phyloP scores from a whole-genome alignment of 2,329 filamentous ascomycete species.

The Xylariaceae sp. region DNA sequence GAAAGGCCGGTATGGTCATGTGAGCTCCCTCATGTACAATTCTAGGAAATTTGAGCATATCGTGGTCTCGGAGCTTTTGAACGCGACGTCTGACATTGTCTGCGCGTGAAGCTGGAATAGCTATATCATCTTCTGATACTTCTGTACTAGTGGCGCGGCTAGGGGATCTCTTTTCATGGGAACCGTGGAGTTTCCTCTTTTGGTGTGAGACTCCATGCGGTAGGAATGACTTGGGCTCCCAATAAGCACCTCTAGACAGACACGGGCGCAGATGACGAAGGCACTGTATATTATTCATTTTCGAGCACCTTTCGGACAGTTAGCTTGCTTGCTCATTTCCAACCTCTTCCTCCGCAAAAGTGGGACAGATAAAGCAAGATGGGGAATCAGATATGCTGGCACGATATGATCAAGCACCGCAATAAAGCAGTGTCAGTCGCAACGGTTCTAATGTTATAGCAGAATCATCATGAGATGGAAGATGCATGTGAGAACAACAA shows the following conservation, averaged over 20 bases:
- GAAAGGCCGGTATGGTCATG: conserved; percentile 37
- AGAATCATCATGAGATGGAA: conserved; percentile 41
- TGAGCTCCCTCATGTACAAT: conserved; percentile 30
- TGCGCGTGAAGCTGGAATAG: conserved; percentile 10
- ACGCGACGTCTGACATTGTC: conserved; percentile 33
- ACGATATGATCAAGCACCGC: conserved; percentile 48
- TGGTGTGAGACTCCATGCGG: conserved; percentile 13
- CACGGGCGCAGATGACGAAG: conserved; percentile 53
- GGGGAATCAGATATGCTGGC: conserved; percentile 42
- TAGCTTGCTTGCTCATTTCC: conserved; percentile 12
- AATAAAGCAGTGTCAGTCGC: conserved; percentile 46
- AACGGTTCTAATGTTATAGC: conserved; percentile 49
- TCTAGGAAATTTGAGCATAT: conserved; percentile 53
- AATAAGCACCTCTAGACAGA: conserved; percentile 32
- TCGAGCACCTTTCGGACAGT: conserved; percentile 19
- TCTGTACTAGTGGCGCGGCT: background rate
- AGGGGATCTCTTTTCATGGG: conserved; percentile 4
- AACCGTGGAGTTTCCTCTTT: conserved; percentile 14
- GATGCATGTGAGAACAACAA: background rate
- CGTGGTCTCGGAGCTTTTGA: conserved; percentile 45
- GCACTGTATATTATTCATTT: conserved; percentile 40
- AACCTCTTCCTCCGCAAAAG: too few species aligned
- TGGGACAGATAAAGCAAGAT: conserved; percentile 1
- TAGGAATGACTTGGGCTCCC: background rate
- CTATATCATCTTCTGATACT: conserved; percentile 5